A percentile compares a stretch with the other conserved stretches of the same genome.
These are phyloP conservation scores for Marchantia paleacea DNA, from an alignment of 225 moss, liverwort and hornwort species.

Conservation along the genomic window DNA sequence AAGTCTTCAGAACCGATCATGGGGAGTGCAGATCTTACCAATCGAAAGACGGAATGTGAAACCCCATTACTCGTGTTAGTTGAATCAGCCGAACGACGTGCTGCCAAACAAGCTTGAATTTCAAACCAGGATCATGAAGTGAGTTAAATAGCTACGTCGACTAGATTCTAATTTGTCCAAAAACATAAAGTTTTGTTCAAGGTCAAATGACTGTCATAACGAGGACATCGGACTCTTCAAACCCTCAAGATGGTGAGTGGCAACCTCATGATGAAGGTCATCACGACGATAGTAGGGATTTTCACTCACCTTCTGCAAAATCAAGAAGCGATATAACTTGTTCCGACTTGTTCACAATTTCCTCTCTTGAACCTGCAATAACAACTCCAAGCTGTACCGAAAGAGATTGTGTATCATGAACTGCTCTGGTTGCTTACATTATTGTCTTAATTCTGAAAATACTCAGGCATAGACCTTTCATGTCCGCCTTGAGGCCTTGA, in stretches of 20 bases:
- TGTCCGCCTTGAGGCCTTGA: too few species aligned
- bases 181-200: not conserved
- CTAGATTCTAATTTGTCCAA: not conserved
- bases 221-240: too few species aligned
- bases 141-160: not conserved
- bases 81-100: slow-evolving; percentile 10
- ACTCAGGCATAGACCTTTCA: too few species aligned
- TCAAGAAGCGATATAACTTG: slow-evolving; percentile 36
- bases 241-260: too few species aligned
- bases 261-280: too few species aligned
- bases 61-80: not conserved
- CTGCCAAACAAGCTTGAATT: slow-evolving; percentile 20
- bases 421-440: not conserved
- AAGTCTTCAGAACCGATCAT: not conserved
- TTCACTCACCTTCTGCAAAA: slow-evolving; percentile 39
- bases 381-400: slow-evolving; percentile 29
- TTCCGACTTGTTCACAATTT: slow-evolving; percentile 33
- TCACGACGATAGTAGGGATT: too few species aligned
- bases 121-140: not conserved
- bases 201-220: not conserved
- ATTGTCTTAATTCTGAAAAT: too few species aligned
- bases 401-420: not conserved
- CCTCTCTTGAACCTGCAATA: slow-evolving; percentile 29
- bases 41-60: slow-evolving; percentile 28
- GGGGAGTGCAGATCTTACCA: slow-evolving; percentile 26